phyloP scores from a whole-genome alignment of 1,139 yeast genomes.

The Hansenula sp. region DNA sequence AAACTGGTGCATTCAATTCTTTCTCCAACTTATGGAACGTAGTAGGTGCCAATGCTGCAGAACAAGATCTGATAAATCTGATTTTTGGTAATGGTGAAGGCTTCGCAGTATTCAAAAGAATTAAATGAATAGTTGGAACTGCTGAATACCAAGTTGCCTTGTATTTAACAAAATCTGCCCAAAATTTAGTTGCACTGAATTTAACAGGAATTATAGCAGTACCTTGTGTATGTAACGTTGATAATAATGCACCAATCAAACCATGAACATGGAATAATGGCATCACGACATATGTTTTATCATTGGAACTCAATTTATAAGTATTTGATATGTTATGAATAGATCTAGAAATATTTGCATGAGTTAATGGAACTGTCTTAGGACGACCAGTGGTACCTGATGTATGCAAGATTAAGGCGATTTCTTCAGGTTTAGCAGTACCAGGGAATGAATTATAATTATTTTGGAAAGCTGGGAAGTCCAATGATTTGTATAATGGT shows the following conservation, averaged over 20 bases:
- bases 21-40: conserved; percentile 52
- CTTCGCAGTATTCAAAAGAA: conserved; percentile 44
- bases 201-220: conserved; percentile 51
- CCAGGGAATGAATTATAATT: conserved; percentile 32
- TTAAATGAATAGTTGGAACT: conserved; percentile 69
- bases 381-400: conserved; percentile 74
- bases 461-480: conserved; percentile 28
- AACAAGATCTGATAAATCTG: conserved; percentile 65
- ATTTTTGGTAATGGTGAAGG: conserved; percentile 50
- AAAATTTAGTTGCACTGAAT: conserved; percentile 56
- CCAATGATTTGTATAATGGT: conserved; percentile 27
- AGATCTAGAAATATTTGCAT: conserved; percentile 54
- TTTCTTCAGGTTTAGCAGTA: conserved; percentile 40
- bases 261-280: conserved; percentile 76
- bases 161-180: conserved; percentile 48
- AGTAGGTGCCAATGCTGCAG: conserved; percentile 62
- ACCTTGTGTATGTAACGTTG: conserved; percentile 60
- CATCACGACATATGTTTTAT: conserved; percentile 61
- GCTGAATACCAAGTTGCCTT: conserved; percentile 68
- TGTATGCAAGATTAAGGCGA: conserved; percentile 63
- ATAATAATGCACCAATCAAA: conserved; percentile 54
- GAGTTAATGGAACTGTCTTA: conserved; percentile 67
- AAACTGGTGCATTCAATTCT: conserved; percentile 56
- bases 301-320: conserved; percentile 43
- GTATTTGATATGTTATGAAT: conserved; percentile 53